Evolutionary conservation across 768 basidiomycete genomes (phyloP), one percentile per base, ranked within the genome.

Genomic region (Floccularia luteovirens): DNA sequence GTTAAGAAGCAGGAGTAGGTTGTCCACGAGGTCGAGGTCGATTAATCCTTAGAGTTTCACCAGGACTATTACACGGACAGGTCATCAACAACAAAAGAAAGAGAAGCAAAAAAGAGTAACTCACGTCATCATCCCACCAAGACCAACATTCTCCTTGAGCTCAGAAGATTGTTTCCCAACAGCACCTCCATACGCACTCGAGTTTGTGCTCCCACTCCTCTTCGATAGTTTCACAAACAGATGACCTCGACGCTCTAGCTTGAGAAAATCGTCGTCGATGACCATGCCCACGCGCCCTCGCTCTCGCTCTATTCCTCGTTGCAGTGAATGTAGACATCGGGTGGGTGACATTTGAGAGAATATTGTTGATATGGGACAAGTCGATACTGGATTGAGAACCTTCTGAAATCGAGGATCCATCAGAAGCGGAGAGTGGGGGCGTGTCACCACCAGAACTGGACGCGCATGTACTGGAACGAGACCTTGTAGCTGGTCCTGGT

Each of bases 341-440:
- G 27, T 75, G 66, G 0, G 77, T 73, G 0, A 69, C 54, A 33
- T 77, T 79, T 3, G 77, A 56, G 13, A 90, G 68, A 13, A 77
- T 57, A 3, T 62, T 46, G 45, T 77, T 77, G 40, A 89, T 56
- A 1, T 77, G 75, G 0, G 72, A 67, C 2, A 88, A 54, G 55
- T 90, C 86, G 41, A 88, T 77, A 59, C 85, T 87, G 0, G 82
- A 86, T 54, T 82, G 75, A 0, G 85, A 88, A 23, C 79, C 81
- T 4, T 77, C 82, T 0, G 79, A 82, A 33, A 77, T 59, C 0
- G 77, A 84, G 1, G 80, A 82, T 2, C 75, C 76, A 42, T 86
- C 84, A 0, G 77, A 83, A 4, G 69, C 55, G 1, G 81, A 82
- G 3, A 87, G 67, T 0, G 85, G 81, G 3, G 83, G 82, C 0